These are phyloP conservation scores for Diaporthe velutina DNA, from an alignment of 2,329 filamentous ascomycete genomes.

Conservation along the genomic window DNA sequence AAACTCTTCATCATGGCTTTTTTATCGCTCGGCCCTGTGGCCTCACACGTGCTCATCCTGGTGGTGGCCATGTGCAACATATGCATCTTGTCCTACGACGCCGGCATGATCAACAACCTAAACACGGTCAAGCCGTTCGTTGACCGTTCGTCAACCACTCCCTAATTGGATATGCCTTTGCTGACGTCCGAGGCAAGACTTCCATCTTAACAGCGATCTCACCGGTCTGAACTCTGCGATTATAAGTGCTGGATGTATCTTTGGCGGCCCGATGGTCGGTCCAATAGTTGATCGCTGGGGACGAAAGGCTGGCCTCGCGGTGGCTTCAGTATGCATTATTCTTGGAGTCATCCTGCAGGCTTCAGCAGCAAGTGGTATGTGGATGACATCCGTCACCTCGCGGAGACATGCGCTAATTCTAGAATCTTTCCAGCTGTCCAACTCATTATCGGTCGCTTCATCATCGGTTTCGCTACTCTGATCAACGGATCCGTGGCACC, in stretches of 20 bases:
- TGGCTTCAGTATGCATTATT: slow-evolving; percentile 4
- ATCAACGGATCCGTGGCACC: not conserved
- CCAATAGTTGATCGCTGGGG: slow-evolving; percentile 8
- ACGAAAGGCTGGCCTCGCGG: not conserved
- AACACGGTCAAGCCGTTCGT: slow-evolving; percentile 18
- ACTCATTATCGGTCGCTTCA: slow-evolving; percentile 8
- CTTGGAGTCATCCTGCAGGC: not conserved
- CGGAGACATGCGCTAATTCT: not conserved
- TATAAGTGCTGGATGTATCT: slow-evolving; percentile 2
- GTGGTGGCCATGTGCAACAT: slow-evolving; percentile 20
- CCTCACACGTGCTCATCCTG: not conserved
- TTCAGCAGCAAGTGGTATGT: not conserved
- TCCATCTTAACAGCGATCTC: not conserved
- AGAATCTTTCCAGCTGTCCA: not conserved
- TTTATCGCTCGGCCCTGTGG: not conserved
- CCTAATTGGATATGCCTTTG: not conserved
- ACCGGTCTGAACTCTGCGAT: slow-evolving; percentile 22
- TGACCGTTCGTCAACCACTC: not conserved
- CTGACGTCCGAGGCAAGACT: not conserved
- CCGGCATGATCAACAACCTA: slow-evolving; percentile 11
- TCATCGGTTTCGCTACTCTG: slow-evolving; percentile 12
- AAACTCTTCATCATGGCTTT: not conserved
- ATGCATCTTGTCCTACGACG: slow-evolving; percentile 10
- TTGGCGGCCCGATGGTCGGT: slow-evolving; percentile 4
- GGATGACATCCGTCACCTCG: not conserved